Evolutionary conservation across 78 protist species (phyloP).

Genomic region (Ministeria vibrans): DNA sequence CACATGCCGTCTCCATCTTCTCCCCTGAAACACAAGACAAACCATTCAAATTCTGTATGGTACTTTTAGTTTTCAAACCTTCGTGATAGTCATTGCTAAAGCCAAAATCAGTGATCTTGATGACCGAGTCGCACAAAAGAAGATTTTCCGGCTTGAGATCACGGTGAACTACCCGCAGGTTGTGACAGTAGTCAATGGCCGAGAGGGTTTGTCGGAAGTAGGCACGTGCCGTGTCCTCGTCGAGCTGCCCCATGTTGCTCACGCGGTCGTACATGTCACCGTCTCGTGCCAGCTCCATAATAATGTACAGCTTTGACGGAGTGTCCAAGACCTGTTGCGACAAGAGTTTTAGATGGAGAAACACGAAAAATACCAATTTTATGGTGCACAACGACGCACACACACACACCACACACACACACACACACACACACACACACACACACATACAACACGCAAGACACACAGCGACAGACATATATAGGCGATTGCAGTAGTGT

Average conservation of each 20-base stretch:
- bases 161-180: conserved; percentile 6
- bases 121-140: not conserved
- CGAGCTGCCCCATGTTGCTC: not conserved
- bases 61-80: too few species aligned
- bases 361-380: too few species aligned
- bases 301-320: conserved; percentile 39
- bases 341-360: not conserved
- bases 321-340: conserved; percentile 49
- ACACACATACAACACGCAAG: too few species aligned
- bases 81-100: conserved; percentile 14
- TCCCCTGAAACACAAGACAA: conserved; percentile 4
- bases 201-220: conserved; percentile 40
- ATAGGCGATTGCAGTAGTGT: too few species aligned
- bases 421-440: too few species aligned
- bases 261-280: conserved; percentile 49
- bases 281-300: conserved; percentile 43
- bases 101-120: conserved; percentile 55
- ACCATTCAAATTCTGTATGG: too few species aligned
- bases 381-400: too few species aligned
- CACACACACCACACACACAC: too few species aligned
- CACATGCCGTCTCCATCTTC: conserved; percentile 32
- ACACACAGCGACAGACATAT: too few species aligned
- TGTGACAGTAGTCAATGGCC: conserved; percentile 58
- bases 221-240: conserved; percentile 42
- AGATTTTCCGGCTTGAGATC: conserved; percentile 43